Percentiles rank a stretch among this genome's conserved stretches.
Evolutionary conservation across 2,329 filamentous ascomycete genomes (phyloP).

Genomic region (Aspergillus sp.): DNA sequence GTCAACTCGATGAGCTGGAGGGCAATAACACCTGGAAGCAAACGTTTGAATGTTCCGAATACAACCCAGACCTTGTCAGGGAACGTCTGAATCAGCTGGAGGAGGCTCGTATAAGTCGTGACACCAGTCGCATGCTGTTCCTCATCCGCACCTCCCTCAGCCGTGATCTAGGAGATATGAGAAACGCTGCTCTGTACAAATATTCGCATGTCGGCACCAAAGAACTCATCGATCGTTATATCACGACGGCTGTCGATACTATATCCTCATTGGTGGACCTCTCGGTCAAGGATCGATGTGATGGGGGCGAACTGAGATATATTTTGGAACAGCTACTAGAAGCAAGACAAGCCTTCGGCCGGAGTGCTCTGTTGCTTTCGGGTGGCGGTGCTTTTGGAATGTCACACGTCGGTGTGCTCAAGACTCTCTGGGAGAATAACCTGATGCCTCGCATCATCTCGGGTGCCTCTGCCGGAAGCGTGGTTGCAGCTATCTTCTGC

Average conservation of each 20-base stretch:
- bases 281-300: conserved; percentile 50
- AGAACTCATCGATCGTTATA: conserved; percentile 80
- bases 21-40: conserved; percentile 80
- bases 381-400: conserved; percentile 89
- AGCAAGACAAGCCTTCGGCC: conserved; percentile 77
- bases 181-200: conserved; percentile 75
- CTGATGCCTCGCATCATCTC: conserved; percentile 84
- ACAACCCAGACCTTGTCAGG: conserved; percentile 68
- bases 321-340: conserved; percentile 69
- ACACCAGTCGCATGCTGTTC: conserved; percentile 75
- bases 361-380: conserved; percentile 77
- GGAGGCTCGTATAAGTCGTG: conserved; percentile 67
- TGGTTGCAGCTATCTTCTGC: conserved; percentile 78
- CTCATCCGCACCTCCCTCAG: conserved; percentile 77
- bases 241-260: conserved; percentile 72
- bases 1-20: conserved; percentile 75
- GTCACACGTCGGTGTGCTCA: conserved; percentile 86
- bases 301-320: conserved; percentile 58
- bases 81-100: conserved; percentile 71
- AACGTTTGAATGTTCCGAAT: conserved; percentile 65
- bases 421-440: conserved; percentile 71
- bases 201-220: conserved; percentile 87
- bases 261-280: conserved; percentile 69
- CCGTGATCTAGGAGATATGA: conserved; percentile 82
- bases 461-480: conserved; percentile 82